Conservation (phyloP, 345 rosid species). For the Combretum micranthum region DNA sequence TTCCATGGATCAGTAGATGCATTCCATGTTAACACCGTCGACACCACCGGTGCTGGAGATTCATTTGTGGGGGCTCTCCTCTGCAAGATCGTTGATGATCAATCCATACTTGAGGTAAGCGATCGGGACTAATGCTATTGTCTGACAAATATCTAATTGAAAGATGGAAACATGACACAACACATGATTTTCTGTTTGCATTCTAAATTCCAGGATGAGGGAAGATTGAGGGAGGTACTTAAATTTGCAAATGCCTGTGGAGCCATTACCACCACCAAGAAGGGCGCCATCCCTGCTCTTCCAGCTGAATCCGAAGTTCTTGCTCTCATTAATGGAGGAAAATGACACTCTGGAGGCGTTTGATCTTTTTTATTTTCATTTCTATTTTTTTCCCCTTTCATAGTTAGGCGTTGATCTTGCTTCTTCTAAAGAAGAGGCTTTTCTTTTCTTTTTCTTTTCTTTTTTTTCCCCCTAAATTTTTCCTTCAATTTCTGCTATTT, state of each 20-base stretch:
- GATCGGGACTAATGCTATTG: background rate
- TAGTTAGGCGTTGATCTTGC: background rate
- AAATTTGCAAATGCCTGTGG: slow-evolving; percentile 89
- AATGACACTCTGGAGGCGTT: slow-evolving; percentile 1
- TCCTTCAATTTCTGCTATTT: background rate
- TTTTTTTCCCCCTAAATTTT: too few species aligned
- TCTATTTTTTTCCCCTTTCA: background rate
- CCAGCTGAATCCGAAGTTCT: slow-evolving; percentile 59
- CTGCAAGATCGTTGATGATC: slow-evolving; percentile 72
- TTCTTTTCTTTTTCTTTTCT: background rate
- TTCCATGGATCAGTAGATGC: slow-evolving; percentile 77
- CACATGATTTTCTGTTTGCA: background rate
- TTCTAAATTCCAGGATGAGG: slow-evolving; percentile 44
- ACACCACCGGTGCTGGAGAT: slow-evolving; percentile 98
- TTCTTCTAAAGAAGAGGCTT: slow-evolving; percentile 1
- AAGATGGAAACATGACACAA: too few species aligned
- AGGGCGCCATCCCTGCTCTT: slow-evolving; percentile 97
- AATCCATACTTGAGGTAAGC: slow-evolving; percentile 55
- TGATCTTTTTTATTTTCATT: background rate
- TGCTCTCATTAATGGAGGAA: slow-evolving; percentile 25
- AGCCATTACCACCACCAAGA: slow-evolving; percentile 94
- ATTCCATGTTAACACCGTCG: slow-evolving; percentile 68
- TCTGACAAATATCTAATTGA: too few species aligned
- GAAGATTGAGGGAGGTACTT: slow-evolving; percentile 62
- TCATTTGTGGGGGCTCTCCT: slow-evolving; percentile 85